Evolutionary conservation across 345 rosid species (phyloP), one percentile per base, ranked within the genome.

Genomic region (Sisymbrium altissimum): DNA sequence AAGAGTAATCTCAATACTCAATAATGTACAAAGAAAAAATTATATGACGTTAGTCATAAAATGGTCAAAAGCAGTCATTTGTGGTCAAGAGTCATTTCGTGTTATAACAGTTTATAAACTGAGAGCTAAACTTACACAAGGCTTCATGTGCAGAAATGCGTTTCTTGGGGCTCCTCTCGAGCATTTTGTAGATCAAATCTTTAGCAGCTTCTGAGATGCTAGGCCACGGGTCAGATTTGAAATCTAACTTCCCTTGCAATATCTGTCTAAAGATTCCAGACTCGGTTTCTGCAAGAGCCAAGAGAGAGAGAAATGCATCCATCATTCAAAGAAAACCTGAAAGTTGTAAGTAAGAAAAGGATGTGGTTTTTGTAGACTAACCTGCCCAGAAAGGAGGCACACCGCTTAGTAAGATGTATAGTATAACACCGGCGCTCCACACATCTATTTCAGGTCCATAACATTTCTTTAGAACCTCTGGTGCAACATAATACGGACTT

Each of bases 381-480:
- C 99, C 99, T 60, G 98, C 93, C 96, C 97, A 92, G 70, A 95
- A 95, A 19, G 99, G 97, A 7, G 99, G 99, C 72, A 92, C 96
- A 7, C 99, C 97, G 41, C 93, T 85, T 23, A 95, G 83, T 84
- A 95, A 87, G 78, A 95, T 95, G 87, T 95, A 95, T 30, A 92
- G 97, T 75, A 95, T 95, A 64, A 95, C 99, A 74, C 97, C 97
- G n/a, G 93, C 97, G 56, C 99, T 95, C 99, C 99, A 92, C 50
- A 95, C 95, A 80, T 95, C 99, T 53, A 86, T 79, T 65, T 95
- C 89, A 60, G 93, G 97, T 78, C 99, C 99, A 81, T 95, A 92
- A 72, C 81, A 78, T 80, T 95, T 92, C 41, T 84, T 86, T 76
- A 95, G 77, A 43, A 95, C 97, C 84, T 95, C 99, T 1, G 99